These are phyloP conservation scores for Pseudofabraea citricarpa DNA, from an alignment of 2,329 filamentous ascomycete genomes.

Conservation along the genomic window DNA sequence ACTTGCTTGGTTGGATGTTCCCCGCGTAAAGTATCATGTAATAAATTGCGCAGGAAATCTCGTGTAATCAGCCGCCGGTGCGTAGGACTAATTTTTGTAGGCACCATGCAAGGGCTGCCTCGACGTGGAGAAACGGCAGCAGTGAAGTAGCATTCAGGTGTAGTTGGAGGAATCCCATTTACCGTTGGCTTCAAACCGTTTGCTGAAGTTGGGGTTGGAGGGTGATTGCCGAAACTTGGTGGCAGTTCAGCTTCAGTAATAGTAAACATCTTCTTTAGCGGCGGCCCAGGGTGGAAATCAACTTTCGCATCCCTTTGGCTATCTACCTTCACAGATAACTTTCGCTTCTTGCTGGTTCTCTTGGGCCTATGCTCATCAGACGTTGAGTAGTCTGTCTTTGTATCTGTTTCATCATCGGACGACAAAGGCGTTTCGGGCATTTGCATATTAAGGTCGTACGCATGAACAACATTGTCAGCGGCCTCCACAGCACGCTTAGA, in stretches of 20 bases:
- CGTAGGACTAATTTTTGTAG: constrained; percentile 13
- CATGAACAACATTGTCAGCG: constrained; percentile 71
- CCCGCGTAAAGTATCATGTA: constrained; percentile 21
- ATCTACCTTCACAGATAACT: constrained; percentile 11
- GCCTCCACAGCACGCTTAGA: constrained; percentile 68
- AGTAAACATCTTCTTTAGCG: constrained; percentile 21
- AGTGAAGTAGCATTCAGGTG: not conserved
- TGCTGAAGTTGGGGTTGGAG: constrained; percentile 2
- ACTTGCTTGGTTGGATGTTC: constrained; percentile 20
- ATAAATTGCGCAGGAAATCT: constrained; percentile 22
- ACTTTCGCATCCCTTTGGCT: constrained; percentile 15
- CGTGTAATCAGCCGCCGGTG: constrained; percentile 21
- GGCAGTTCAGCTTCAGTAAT: constrained; percentile 17
- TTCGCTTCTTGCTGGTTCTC: constrained; percentile 4
- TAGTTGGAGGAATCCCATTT: not conserved
- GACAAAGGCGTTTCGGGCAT: constrained; percentile 56
- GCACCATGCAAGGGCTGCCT: constrained; percentile 4
- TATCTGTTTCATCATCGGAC: constrained; percentile 11
- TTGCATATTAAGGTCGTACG: constrained; percentile 71
- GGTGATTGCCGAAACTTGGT: constrained; percentile 9
- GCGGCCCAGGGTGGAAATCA: constrained; percentile 17
- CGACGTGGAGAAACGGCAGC: not conserved
- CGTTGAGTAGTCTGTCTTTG: not conserved
- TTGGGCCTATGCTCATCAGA: constrained; percentile 3
- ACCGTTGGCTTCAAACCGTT: no score